Evolutionary conservation across 495 filamentous ascomycete genomes (phyloP).

Genomic region (Rostrohypoxylon terebratum): DNA sequence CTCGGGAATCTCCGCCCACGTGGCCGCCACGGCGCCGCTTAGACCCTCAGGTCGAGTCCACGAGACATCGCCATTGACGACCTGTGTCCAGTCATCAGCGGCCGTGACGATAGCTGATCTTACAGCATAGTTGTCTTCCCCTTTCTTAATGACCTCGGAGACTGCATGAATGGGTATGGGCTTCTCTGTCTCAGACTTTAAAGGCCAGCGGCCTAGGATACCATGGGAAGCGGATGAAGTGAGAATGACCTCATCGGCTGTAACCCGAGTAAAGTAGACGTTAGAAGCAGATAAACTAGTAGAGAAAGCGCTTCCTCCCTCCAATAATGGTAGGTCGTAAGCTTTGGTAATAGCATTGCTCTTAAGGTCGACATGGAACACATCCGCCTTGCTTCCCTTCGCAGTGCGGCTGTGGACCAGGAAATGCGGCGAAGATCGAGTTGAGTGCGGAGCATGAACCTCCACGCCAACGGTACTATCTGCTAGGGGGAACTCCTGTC

Average conservation of each 20-base stretch:
- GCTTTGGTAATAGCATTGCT: constrained; percentile 73
- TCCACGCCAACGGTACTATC: constrained; percentile 73
- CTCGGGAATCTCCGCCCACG: constrained; percentile 79
- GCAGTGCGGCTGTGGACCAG: constrained; percentile 83
- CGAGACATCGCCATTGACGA: constrained; percentile 80
- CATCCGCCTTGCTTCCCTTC: constrained; percentile 80
- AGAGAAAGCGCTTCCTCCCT: constrained; percentile 79
- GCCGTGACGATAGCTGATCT: constrained; percentile 77
- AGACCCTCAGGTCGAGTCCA: constrained; percentile 89
- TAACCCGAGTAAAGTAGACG: constrained; percentile 87
- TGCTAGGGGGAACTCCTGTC: constrained; percentile 64
- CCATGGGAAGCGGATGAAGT: constrained; percentile 82
- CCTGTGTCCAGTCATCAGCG: constrained; percentile 81
- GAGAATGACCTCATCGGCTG: constrained; percentile 74
- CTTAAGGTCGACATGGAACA: constrained; percentile 82
- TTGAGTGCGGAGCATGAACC: constrained; percentile 77
- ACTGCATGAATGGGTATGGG: constrained; percentile 70
- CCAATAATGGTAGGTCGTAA: constrained; percentile 76
- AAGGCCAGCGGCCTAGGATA: constrained; percentile 76
- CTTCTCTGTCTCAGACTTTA: constrained; percentile 56
- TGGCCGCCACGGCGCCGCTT: constrained; percentile 77
- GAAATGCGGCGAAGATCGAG: constrained; percentile 80
- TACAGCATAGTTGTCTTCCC: constrained; percentile 74
- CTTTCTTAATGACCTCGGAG: constrained; percentile 81
- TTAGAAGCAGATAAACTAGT: constrained; percentile 80